Evolutionary conservation across 108 stramenopile genomes (phyloP), one percentile per base, ranked within the genome.

Genomic region (Nitzschia sp.): DNA sequence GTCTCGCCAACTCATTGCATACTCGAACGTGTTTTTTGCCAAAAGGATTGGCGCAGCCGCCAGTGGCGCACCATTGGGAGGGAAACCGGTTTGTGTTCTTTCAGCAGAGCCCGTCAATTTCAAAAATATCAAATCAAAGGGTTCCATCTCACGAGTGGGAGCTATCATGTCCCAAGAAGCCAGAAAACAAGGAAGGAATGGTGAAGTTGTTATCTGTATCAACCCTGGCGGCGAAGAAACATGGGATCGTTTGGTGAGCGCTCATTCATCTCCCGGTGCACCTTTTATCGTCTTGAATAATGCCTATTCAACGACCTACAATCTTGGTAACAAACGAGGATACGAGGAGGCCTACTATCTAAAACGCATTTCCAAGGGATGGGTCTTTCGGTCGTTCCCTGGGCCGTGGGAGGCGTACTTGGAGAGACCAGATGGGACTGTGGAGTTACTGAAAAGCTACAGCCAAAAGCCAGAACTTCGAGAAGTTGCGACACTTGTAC

Each of bases 21-120:
- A 85, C 68, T 77, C 85, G 66, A 96, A 96, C 57, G 66, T 96
- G 17, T 96, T 90, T 65, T 96, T 91, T 91, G 91, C 92, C 8
- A 96, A 96, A 73, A 76, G 83, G 58, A 64, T 89, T 55, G 85
- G 90, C 4, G 50, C 68, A 29, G 79, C 85, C 8, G 73, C 73
- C 48, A 61, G 63, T 31, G 86, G 88, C 28, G 79, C 83, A 22
- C 60, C 70, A 17, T 15, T 87, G 16, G 85, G 82, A 32, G 88
- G 90, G 1, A 83, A 83, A 30, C 77, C 81, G 3, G 85, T 85
- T 2, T 77, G 85, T 60, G 90, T 88, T 36, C 54, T 91, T 17
- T 84, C 85, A 8, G 81, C 92, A 1, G 95, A 96, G 55, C 84
- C 81, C 29, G 85, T 96, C 46, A 72, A 77, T 29, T 86, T 88